Evolutionary conservation across 208 protist genomes (phyloP).

Genomic region (Kentomonas sorsogonicus): DNA sequence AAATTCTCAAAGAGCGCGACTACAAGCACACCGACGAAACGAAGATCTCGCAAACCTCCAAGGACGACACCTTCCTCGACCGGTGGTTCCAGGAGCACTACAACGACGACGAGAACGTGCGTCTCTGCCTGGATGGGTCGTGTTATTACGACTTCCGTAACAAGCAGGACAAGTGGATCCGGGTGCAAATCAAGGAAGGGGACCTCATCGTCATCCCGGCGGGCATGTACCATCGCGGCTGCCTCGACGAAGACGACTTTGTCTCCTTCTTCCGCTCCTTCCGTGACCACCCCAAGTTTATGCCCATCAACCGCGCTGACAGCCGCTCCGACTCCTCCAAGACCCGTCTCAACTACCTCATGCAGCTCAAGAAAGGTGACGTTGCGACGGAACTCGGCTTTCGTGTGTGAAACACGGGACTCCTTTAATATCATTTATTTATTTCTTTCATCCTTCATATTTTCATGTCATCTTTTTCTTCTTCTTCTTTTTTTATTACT

Average conservation of each 20-base stretch:
- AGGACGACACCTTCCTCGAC: constrained; percentile 82
- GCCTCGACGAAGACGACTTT: constrained; percentile 87
- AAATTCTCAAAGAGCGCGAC: constrained; percentile 79
- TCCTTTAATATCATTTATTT: constrained; percentile 6
- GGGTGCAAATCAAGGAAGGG: constrained; percentile 66
- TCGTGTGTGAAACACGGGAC: background rate
- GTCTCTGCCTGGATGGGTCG: constrained; percentile 83
- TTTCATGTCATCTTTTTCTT: background rate
- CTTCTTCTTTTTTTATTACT: background rate
- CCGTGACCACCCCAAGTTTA: constrained; percentile 75
- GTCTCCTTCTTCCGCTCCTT: constrained; percentile 79
- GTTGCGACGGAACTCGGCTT: constrained; percentile 78
- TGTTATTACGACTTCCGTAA: constrained; percentile 91
- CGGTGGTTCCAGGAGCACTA: constrained; percentile 93
- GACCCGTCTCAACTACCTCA: constrained; percentile 76
- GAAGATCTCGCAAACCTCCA: constrained; percentile 79
- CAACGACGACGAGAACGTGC: constrained; percentile 91
- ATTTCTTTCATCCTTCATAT: background rate
- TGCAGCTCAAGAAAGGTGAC: constrained; percentile 85
- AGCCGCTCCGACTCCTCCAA: constrained; percentile 61
- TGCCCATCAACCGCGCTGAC: constrained; percentile 70
- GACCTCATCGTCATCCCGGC: constrained; percentile 83
- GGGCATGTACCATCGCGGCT: constrained; percentile 83
- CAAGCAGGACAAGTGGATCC: constrained; percentile 91
- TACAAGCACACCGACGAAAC: constrained; percentile 90